Percentiles rank a stretch among this genome's conserved stretches.
Conservation (phyloP, 140 eudicot species). For the Erigeron philadelphicus region DNA sequence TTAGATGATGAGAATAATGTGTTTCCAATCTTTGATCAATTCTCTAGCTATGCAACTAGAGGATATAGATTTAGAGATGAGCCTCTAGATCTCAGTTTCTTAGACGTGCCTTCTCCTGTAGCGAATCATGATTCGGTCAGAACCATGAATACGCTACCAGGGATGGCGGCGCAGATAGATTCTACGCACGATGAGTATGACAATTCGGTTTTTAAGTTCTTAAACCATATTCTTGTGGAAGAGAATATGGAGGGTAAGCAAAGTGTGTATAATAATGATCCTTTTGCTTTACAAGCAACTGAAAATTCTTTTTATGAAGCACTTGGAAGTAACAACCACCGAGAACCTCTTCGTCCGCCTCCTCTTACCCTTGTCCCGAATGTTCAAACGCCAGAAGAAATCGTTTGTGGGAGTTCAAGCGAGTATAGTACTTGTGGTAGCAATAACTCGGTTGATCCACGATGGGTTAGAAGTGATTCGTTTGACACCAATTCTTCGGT, state of each 20-base stretch:
- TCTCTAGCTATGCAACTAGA: not conserved
- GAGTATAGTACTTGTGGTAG: constrained; percentile 41
- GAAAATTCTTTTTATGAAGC: constrained; percentile 41
- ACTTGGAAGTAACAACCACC: constrained; percentile 28
- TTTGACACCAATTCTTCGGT: constrained; percentile 29
- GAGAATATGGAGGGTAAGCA: constrained; percentile 52
- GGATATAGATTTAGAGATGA: constrained; percentile 40
- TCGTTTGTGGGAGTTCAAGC: constrained; percentile 31
- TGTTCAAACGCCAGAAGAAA: constrained; percentile 35
- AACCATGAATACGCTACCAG: not conserved
- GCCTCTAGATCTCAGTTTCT: constrained; percentile 40
- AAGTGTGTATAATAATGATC: constrained; percentile 48
- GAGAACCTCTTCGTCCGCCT: not conserved
- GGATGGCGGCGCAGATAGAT: too few relatives aligned
- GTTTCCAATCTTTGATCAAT: constrained; percentile 33
- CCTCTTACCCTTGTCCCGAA: not conserved
- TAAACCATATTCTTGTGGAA: constrained; percentile 50
- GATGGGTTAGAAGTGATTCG: constrained; percentile 38
- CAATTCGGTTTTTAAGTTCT: constrained; percentile 40
- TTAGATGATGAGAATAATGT: constrained; percentile 32
- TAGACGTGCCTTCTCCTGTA: constrained; percentile 32
- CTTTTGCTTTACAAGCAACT: constrained; percentile 44
- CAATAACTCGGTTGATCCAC: constrained; percentile 29
- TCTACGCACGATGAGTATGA: constrained; percentile 27
- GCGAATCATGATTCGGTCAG: constrained; percentile 20